Base-by-base conservation (phyloP, 2,329 filamentous ascomycete genomes). In the Penicillium sclerotiorum region DNA sequence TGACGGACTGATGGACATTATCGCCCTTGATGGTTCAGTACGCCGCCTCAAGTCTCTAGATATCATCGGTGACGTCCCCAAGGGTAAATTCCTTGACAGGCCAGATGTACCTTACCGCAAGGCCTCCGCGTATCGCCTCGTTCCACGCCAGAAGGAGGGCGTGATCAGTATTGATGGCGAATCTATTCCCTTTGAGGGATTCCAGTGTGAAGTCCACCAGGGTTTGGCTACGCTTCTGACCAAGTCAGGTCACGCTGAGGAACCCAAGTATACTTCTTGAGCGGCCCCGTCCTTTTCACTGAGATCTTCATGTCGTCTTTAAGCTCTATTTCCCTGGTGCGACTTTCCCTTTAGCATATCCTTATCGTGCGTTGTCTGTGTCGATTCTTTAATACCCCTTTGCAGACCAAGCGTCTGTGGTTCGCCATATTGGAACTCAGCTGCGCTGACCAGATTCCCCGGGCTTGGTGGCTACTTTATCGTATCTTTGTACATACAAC, bases 91-190 rank as follows among this genome's bases (percentile, higher is more conserved):
- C 58, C 95, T 96, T 60, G 89, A 95, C 66, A 84, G 88, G 65
- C 80, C 84, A 0, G 80, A 88, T 32, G 88, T 96, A 11, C 80
- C 80, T 23, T 93, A 96, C 70, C 83, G 86, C 61, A 99, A 99
- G 70, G 81, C 96, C 4, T 80, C 82, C n/a, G 94, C 87, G 0
- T 96, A 94, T 67, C 82, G 94, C 35, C 86, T 99, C 55, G 86
- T 86, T 3, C 94, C 94, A 0, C 84, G 83, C 45, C 74, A 87
- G 55, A 76, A 82, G 32, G 80, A 86, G 55, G 93, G 93, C 1
- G 94, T 89, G 68, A 95, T 99, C 67, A 95, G 90, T 68, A 90
- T 99, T 57, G 94, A 97, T 65, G 94, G 94, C 30, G 94, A 99
- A 73, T 81, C 82, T 46, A 79, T 95, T 2, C 88, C 90, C 0